A percentile compares a stretch with the other conserved stretches of the same genome.
These are phyloP conservation scores for Leccinum subgranulosum DNA, from an alignment of 768 basidiomycete species.

Conservation along the genomic window DNA sequence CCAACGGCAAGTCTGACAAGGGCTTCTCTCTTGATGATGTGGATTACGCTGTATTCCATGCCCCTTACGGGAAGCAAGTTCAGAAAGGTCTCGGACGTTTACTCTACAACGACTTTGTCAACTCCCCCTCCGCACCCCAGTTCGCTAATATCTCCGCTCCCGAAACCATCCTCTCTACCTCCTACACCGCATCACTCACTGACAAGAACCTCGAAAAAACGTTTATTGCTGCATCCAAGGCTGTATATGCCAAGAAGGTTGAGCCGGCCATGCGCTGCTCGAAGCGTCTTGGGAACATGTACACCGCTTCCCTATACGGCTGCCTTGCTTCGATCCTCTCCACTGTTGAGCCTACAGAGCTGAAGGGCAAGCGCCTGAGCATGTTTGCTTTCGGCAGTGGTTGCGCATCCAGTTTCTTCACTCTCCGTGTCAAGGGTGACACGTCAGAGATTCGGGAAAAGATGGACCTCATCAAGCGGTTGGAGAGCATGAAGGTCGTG, in stretches of 20 bases:
- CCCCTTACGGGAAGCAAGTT: slow-evolving; percentile 98
- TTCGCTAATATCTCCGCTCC: slow-evolving; percentile 72
- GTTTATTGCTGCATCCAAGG: slow-evolving; percentile 78
- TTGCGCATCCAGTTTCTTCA: slow-evolving; percentile 93
- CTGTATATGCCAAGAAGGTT: slow-evolving; percentile 70
- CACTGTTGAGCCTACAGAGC: slow-evolving; percentile 61
- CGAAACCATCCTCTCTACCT: slow-evolving; percentile 64
- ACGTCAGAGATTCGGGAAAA: slow-evolving; percentile 77
- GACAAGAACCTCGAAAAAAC: slow-evolving; percentile 97
- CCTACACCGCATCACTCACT: slow-evolving; percentile 73
- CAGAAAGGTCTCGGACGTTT: slow-evolving; percentile 96
- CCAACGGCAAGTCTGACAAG: slow-evolving; percentile 30
- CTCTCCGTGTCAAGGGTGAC: slow-evolving; percentile 82
- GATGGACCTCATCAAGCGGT: slow-evolving; percentile 74
- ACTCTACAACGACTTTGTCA: slow-evolving; percentile 88
- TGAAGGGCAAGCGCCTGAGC: slow-evolving; percentile 80
- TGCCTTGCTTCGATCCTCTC: slow-evolving; percentile 87
- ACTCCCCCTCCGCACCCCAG: slow-evolving; percentile 63
- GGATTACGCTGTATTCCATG: slow-evolving; percentile 96
- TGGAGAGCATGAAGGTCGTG: slow-evolving; percentile 86
- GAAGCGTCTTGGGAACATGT: slow-evolving; percentile 95
- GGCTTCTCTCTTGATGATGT: slow-evolving; percentile 75
- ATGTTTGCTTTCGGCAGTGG: slow-evolving; percentile 98
- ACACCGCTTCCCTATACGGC: slow-evolving; percentile 94
- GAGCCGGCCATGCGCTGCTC: slow-evolving; percentile 85